Evolutionary conservation across 345 rosid species (phyloP).

Genomic region (Euphorbia lathyris): DNA sequence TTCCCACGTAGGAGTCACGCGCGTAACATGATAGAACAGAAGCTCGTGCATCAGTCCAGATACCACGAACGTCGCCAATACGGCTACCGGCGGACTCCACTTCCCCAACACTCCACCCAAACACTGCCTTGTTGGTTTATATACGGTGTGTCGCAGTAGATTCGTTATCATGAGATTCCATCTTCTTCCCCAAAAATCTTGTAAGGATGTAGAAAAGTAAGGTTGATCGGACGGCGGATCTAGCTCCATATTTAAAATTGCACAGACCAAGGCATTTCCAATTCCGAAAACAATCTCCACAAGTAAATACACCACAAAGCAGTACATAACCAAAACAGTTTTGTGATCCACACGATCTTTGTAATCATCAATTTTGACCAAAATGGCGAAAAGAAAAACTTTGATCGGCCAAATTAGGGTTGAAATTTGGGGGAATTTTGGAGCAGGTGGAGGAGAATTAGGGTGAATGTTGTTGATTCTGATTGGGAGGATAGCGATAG

Average conservation of each 20-base stretch:
- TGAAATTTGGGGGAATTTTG: constrained; percentile 24
- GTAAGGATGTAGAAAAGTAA: constrained; percentile 34
- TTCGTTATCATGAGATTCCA: constrained; percentile 36
- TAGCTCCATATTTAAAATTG: constrained; percentile 26
- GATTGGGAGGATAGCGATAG: constrained; percentile 39
- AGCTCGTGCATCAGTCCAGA: constrained; percentile 40
- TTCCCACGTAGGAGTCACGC: constrained; percentile 33
- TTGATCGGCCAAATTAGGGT: constrained; percentile 32
- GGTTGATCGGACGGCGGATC: constrained; percentile 46
- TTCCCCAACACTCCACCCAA: neutral
- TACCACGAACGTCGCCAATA: constrained; percentile 21
- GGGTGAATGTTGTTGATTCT: constrained; percentile 25
- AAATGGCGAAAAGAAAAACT: constrained; percentile 18
- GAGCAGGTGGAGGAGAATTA: constrained; percentile 12
- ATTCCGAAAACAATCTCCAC: constrained; percentile 32
- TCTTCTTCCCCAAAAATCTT: constrained; percentile 38
- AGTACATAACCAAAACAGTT: constrained; percentile 13
- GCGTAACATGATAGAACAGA: constrained; percentile 21
- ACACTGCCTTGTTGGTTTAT: constrained; percentile 14
- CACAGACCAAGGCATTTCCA: constrained; percentile 14
- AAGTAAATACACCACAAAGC: constrained; percentile 26
- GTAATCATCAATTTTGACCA: constrained; percentile 19
- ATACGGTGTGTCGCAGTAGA: constrained; percentile 21
- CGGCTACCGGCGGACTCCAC: neutral
- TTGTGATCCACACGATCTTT: constrained; percentile 12